phyloP scores from a whole-genome alignment of 352 stramenopile species.

The Globisporangium takayamanum region DNA sequence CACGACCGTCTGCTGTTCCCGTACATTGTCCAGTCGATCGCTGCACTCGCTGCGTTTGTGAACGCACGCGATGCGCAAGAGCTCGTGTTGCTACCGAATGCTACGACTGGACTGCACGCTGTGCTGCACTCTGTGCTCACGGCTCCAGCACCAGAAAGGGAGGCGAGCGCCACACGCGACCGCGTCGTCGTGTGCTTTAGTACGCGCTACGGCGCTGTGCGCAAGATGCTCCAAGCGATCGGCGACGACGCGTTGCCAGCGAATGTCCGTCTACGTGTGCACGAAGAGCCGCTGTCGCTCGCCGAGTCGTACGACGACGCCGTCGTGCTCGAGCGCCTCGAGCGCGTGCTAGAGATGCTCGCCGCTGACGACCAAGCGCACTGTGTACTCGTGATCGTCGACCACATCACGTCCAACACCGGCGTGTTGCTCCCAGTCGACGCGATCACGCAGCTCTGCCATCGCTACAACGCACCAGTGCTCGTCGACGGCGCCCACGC shows the following conservation, averaged over 20 bases:
- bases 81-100: conserved; percentile 84
- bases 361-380: conserved; percentile 20
- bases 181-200: conserved; percentile 64
- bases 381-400: conserved; percentile 77
- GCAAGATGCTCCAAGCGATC: conserved; percentile 84
- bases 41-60: conserved; percentile 69
- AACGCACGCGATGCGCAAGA: conserved; percentile 37
- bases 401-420: conserved; percentile 94
- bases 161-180: conserved; percentile 7
- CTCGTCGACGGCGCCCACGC: conserved; percentile 91
- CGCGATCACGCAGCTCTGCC: conserved; percentile 63
- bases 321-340: conserved; percentile 32
- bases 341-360: conserved; percentile 21
- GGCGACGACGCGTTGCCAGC: conserved; percentile 5
- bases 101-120: conserved; percentile 87
- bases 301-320: conserved; percentile 56
- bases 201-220: conserved; percentile 89
- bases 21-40: conserved; percentile 75
- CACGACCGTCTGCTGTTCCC: conserved; percentile 91
- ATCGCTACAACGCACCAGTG: conserved; percentile 42
- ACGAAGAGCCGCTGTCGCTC: conserved; percentile 59
- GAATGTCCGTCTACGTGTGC: conserved; percentile 23
- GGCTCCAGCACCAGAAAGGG: background rate
- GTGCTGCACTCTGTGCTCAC: conserved; percentile 55
- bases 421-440: conserved; percentile 84